phyloP scores from a whole-genome alignment of 331 rosid genomes.

The Spiraea crenata region DNA sequence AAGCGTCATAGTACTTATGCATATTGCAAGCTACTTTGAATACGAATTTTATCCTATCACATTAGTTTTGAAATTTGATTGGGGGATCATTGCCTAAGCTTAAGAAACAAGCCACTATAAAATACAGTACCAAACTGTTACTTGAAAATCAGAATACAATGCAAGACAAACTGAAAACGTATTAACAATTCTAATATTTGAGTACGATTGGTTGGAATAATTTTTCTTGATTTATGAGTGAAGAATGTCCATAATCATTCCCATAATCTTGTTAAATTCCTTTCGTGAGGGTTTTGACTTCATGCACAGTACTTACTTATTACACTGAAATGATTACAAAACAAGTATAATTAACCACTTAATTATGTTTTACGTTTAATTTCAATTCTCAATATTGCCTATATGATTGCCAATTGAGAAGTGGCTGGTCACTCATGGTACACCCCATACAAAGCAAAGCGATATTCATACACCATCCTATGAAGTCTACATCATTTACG shows the following conservation, averaged over 20 bases:
- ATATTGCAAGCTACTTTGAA: no score
- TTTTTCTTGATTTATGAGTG: slow-evolving; percentile 12
- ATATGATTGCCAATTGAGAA: not conserved
- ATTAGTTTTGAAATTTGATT: not conserved
- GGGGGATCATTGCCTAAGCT: not conserved
- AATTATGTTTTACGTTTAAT: no score
- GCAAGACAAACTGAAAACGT: not conserved
- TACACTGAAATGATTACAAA: not conserved
- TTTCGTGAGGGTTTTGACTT: slow-evolving; percentile 13
- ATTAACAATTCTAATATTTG: not conserved
- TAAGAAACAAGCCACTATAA: not conserved
- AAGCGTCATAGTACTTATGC: no score
- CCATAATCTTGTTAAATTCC: slow-evolving; percentile 6
- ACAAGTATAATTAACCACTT: no score
- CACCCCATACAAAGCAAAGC: not conserved
- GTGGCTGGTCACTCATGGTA: not conserved
- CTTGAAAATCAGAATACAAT: not conserved
- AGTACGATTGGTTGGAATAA: not conserved
- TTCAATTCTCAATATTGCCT: not conserved
- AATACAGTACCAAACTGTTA: not conserved
- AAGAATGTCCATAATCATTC: slow-evolving; percentile 22
- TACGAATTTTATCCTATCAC: no score
- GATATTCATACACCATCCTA: not conserved
- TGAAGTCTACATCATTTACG: not conserved
- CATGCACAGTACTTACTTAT: not conserved